These are phyloP conservation scores for Cyberlindnera mississippiensis DNA, from an alignment of 805 yeast genomes.

Conservation along the genomic window DNA sequence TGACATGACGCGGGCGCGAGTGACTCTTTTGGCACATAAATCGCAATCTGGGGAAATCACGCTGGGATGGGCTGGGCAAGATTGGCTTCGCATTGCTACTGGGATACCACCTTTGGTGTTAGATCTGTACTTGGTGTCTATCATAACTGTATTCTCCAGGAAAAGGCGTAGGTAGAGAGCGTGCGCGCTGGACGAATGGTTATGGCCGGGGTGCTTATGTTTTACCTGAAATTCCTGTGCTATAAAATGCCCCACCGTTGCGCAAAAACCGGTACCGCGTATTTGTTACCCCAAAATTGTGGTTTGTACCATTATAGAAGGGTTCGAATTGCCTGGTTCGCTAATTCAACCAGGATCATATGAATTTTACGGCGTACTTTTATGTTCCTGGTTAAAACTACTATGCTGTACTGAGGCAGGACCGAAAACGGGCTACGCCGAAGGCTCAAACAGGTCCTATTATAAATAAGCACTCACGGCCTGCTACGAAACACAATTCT, in stretches of 20 bases:
- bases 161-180: not conserved
- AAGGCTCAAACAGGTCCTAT: too few relatives aligned
- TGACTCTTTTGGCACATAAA: slow-evolving; percentile 13
- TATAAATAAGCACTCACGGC: too few relatives aligned
- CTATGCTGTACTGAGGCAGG: too few relatives aligned
- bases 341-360: too few relatives aligned
- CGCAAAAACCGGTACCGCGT: not conserved
- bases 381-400: too few relatives aligned
- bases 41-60: slow-evolving; percentile 12
- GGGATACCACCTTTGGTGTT: not conserved
- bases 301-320: too few relatives aligned
- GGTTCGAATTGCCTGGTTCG: too few relatives aligned
- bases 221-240: slow-evolving; percentile 7
- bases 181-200: not conserved
- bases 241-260: slow-evolving; percentile 1
- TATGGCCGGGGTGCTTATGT: too few relatives aligned
- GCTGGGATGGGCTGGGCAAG: not conserved
- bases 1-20: slow-evolving; percentile 9
- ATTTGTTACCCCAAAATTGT: too few relatives aligned
- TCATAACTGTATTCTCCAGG: not conserved
- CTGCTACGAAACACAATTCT: too few relatives aligned
- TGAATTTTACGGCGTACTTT: too few relatives aligned
- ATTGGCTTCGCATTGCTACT: not conserved
- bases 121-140: not conserved
- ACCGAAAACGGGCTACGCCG: too few relatives aligned